These are phyloP conservation scores for Pseudopithomyces maydicus DNA, from an alignment of 2,329 filamentous ascomycete genomes.

Conservation along the genomic window DNA sequence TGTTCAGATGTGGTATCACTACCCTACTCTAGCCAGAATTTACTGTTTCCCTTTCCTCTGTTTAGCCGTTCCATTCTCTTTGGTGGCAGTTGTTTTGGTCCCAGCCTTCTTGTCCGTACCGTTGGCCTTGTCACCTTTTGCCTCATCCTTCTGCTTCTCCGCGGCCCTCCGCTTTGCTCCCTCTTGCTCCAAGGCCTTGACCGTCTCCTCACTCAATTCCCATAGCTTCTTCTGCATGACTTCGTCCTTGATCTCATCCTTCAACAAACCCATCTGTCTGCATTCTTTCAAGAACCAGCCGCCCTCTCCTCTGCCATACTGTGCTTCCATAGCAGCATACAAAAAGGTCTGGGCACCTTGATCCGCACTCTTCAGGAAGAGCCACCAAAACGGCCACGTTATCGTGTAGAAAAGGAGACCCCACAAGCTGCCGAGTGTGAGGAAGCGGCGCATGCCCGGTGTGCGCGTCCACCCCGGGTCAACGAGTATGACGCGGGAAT, in stretches of 20 bases:
- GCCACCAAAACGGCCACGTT: constrained; percentile 81
- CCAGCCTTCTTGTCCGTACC: constrained; percentile 32
- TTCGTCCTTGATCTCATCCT: constrained; percentile 78
- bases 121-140: constrained; percentile 19
- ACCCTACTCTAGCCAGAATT: not conserved
- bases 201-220: constrained; percentile 80
- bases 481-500: constrained; percentile 80
- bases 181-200: constrained; percentile 81
- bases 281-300: constrained; percentile 89
- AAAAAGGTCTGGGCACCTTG: constrained; percentile 88
- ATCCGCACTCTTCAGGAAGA: constrained; percentile 82
- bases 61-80: constrained; percentile 25
- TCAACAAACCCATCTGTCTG: constrained; percentile 71
- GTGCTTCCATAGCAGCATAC: constrained; percentile 81
- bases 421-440: constrained; percentile 82
- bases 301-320: constrained; percentile 67
- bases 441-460: constrained; percentile 83
- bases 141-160: constrained; percentile 61
- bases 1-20: not conserved
- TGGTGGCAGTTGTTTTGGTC: constrained; percentile 32
- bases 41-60: constrained; percentile 26
- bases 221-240: constrained; percentile 82
- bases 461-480: constrained; percentile 87
- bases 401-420: constrained; percentile 78
- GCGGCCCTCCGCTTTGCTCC: constrained; percentile 67